Percentiles rank a stretch among this genome's conserved stretches.
phyloP scores from a whole-genome alignment of 805 yeast species.

The Kazachstania psychrophila region DNA sequence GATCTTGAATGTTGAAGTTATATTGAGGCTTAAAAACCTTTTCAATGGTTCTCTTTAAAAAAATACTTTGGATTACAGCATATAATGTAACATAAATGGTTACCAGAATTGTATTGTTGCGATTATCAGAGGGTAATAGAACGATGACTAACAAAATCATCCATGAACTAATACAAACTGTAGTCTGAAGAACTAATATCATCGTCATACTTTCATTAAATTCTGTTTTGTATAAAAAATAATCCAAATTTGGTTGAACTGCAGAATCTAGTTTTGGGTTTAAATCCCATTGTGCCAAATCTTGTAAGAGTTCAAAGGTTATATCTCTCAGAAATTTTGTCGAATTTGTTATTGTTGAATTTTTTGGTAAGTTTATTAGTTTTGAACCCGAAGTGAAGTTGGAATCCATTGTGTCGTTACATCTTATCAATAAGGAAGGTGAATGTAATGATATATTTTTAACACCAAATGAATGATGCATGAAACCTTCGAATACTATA shows the following conservation, averaged over 20 bases:
- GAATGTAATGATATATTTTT: slow-evolving; percentile 11
- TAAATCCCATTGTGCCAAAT: no score
- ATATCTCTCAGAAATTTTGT: no score
- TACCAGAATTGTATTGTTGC: slow-evolving; percentile 50
- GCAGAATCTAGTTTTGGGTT: no score
- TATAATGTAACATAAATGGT: slow-evolving; percentile 49
- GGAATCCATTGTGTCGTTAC: slow-evolving; percentile 5
- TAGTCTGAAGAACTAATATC: slow-evolving; percentile 44
- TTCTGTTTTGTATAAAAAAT: slow-evolving; percentile 24
- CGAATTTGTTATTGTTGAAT: no score
- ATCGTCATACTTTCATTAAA: slow-evolving; percentile 34
- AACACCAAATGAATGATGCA: background rate
- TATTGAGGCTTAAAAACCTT: slow-evolving; percentile 43
- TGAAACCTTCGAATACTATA: background rate
- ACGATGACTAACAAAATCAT: slow-evolving; percentile 51
- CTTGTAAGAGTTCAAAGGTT: no score
- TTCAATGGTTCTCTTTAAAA: slow-evolving; percentile 38
- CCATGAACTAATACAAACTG: slow-evolving; percentile 59
- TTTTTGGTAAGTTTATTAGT: background rate
- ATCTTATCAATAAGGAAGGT: slow-evolving; percentile 16
- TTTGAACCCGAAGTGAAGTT: background rate
- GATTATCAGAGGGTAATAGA: slow-evolving; percentile 36
- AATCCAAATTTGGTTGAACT: slow-evolving; percentile 1
- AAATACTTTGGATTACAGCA: slow-evolving; percentile 45
- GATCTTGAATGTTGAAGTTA: slow-evolving; percentile 43